Conservation (phyloP, 352 stramenopile species). For the Lagenidium sp. region DNA sequence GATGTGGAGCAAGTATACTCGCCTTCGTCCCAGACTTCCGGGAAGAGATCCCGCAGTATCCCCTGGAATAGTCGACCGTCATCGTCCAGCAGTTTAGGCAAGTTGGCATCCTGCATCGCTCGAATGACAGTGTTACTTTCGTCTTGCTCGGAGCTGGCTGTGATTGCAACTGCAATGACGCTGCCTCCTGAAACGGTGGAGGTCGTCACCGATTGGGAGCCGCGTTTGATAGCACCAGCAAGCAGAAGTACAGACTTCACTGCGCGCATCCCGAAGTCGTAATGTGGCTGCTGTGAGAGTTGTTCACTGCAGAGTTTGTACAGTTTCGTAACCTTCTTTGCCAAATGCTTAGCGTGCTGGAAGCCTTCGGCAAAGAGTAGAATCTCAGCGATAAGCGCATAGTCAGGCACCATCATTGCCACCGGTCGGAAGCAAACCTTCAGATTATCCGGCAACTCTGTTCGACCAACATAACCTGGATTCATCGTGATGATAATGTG, state of each 20-base stretch:
- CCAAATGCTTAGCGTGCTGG: constrained; percentile 45
- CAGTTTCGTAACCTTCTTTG: constrained; percentile 63
- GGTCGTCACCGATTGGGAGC: no score
- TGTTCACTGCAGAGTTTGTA: constrained; percentile 85
- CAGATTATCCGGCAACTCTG: constrained; percentile 79
- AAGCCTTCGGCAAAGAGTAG: constrained; percentile 80
- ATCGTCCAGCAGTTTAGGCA: constrained; percentile 87
- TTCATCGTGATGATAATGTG: constrained; percentile 89
- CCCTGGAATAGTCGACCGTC: constrained; percentile 85
- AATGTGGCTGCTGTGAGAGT: constrained; percentile 75
- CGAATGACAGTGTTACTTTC: constrained; percentile 87
- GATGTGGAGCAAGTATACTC: neutral
- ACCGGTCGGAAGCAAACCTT: constrained; percentile 79
- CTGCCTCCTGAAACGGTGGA: no score
- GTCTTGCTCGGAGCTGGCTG: constrained; percentile 12
- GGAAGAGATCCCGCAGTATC: constrained; percentile 88
- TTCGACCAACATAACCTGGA: constrained; percentile 66
- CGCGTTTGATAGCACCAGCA: constrained; percentile 61
- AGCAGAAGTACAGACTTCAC: constrained; percentile 79
- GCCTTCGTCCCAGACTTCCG: constrained; percentile 22
- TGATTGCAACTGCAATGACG: neutral
- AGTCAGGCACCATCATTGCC: constrained; percentile 88
- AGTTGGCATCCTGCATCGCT: constrained; percentile 90
- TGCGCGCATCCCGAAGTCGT: constrained; percentile 86
- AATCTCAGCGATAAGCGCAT: constrained; percentile 77